Conservation (phyloP, 2,329 filamentous ascomycete genomes). For the Botryotinia globosa region DNA sequence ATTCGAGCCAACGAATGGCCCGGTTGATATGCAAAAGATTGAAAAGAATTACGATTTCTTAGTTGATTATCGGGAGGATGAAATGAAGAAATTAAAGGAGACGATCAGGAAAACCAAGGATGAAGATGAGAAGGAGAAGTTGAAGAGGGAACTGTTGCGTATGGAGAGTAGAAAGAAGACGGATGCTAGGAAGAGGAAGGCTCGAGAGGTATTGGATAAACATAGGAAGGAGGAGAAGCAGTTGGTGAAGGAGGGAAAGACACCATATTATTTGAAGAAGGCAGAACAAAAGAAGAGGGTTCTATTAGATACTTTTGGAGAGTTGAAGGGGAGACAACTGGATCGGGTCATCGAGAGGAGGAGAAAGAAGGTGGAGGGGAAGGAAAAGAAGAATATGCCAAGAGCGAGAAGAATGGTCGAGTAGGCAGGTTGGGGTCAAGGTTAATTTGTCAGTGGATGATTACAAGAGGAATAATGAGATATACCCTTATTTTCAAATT, state of each 20-base stretch:
- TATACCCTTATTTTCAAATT: neutral
- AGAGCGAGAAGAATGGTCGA: slow-evolving; percentile 47
- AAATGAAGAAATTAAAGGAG: slow-evolving; percentile 71
- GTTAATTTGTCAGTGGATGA: neutral
- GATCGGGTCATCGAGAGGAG: slow-evolving; percentile 81
- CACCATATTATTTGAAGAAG: slow-evolving; percentile 90
- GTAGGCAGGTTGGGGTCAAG: slow-evolving; percentile 6
- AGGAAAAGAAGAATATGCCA: slow-evolving; percentile 78
- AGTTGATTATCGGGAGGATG: slow-evolving; percentile 78
- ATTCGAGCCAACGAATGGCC: slow-evolving; percentile 67
- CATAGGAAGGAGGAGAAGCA: slow-evolving; percentile 84
- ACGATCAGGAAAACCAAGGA: slow-evolving; percentile 69
- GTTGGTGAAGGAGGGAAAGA: slow-evolving; percentile 81
- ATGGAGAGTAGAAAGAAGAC: slow-evolving; percentile 78
- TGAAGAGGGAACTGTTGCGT: slow-evolving; percentile 71
- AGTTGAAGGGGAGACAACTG: slow-evolving; percentile 81
- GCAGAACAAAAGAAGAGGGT: slow-evolving; percentile 86
- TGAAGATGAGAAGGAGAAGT: slow-evolving; percentile 59
- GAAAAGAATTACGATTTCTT: slow-evolving; percentile 82
- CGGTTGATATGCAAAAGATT: slow-evolving; percentile 55
- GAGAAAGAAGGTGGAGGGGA: slow-evolving; percentile 82
- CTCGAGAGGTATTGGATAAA: slow-evolving; percentile 65
- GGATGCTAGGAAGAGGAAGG: slow-evolving; percentile 65
- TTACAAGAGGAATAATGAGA: neutral
- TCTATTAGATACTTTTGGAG: slow-evolving; percentile 73